Base-by-base conservation (phyloP, 495 filamentous ascomycete species). In the Lepidopterella palustris region DNA sequence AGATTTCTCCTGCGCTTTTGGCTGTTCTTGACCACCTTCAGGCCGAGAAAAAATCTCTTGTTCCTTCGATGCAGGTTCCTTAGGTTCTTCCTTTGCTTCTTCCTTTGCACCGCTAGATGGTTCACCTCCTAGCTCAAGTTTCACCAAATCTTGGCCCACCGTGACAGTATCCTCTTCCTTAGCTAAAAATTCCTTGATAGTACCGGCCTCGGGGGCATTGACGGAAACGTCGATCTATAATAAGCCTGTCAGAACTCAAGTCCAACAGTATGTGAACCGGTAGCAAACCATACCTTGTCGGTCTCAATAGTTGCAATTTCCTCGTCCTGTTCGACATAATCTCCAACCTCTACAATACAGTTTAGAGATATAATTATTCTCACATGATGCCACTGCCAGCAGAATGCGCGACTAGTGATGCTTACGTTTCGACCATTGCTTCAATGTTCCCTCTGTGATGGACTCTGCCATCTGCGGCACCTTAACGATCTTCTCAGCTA, bases 291-390 rank as follows among this genome's bases (percentile, higher is more conserved):
- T 79, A 91, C 92, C 88, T 99, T 99, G 80, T 99, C 95, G n/a
- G 93, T 99, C 75, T 99, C 93, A 70, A 99, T 99, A 31, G 95
- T 96, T 27, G 93, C 95, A 70, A 99, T 93, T 72, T 97, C 95
- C 74, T 99, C 95, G 69, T 97, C 95, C 69, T 86, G 85, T 77
- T 93, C 89, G 15, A 99, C 91, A 66, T 82, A 93, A 76, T 99
- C 95, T 57, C 93, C 93, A 71, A 96, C 79, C 76, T 95, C 84
- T 85, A 53, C 27, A 59, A 13, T 27, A 52, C 9, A 4, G 25
- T 60, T 58, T 39, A 42, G 31, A 57, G 0, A 49, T 28, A 23
- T 39, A 49, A 5, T 18, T 23, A 13, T 11, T 29, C 24, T 50
- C n/a, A 26, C 27, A 53, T 28, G 11, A 13, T 31, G 23, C 6